Percentiles rank a stretch among this genome's conserved stretches.
These are phyloP conservation scores for Aspergillus wentii DNA, from an alignment of 495 filamentous ascomycete genomes.

Conservation along the genomic window DNA sequence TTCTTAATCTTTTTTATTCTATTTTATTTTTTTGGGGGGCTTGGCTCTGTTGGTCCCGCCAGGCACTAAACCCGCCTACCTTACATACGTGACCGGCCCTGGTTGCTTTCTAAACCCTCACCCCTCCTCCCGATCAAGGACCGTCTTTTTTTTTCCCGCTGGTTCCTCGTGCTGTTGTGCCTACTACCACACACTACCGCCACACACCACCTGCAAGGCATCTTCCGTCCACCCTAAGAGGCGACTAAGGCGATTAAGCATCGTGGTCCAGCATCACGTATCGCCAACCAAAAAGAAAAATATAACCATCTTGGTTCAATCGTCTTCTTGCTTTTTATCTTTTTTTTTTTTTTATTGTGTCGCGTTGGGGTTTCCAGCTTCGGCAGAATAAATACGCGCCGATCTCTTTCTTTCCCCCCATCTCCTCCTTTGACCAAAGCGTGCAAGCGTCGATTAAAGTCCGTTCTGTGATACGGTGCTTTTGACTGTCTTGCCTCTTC, in stretches of 20 bases:
- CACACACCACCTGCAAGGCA: slow-evolving; percentile 37
- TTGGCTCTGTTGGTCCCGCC: slow-evolving; percentile 5
- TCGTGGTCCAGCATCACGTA: slow-evolving; percentile 35
- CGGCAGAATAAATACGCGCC: slow-evolving; percentile 17
- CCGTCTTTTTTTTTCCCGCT: slow-evolving; percentile 23
- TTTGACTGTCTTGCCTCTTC: no score
- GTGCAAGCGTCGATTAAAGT: no score
- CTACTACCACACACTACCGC: slow-evolving; percentile 28
- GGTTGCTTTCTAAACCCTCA: slow-evolving; percentile 21
- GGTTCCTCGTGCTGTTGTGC: slow-evolving; percentile 31
- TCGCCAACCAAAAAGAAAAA: slow-evolving; percentile 15
- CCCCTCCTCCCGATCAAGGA: slow-evolving; percentile 8
- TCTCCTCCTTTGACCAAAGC: slow-evolving; percentile 8
- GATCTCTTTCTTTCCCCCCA: slow-evolving; percentile 9
- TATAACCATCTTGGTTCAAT: slow-evolving; percentile 14
- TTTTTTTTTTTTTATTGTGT: slow-evolving; percentile 9
- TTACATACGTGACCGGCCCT: slow-evolving; percentile 14
- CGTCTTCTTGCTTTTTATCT: slow-evolving; percentile 13
- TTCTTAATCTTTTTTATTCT: slow-evolving; percentile 10
- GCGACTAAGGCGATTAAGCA: slow-evolving; percentile 47
- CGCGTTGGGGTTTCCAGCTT: slow-evolving; percentile 2
- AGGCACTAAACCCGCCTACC: slow-evolving; percentile 10
- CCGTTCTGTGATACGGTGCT: no score
- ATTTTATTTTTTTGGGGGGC: slow-evolving; percentile 9
- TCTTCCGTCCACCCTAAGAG: slow-evolving; percentile 37